Percentiles rank a stretch among this genome's conserved stretches.
Conservation (phyloP, 495 filamentous ascomycete species). For the Hapsidospora chrysogenum region DNA sequence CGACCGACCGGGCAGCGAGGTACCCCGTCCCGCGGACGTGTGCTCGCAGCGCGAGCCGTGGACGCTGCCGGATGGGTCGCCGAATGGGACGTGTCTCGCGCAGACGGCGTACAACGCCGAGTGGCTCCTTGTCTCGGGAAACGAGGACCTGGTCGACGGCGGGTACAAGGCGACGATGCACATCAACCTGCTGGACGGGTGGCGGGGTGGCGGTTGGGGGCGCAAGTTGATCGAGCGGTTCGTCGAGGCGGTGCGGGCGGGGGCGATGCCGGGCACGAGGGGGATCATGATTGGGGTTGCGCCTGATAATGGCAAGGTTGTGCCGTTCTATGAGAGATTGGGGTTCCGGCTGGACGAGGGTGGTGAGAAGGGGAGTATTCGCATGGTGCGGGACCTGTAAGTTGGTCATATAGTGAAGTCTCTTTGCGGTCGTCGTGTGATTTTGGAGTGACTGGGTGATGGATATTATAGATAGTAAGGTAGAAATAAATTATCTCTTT, state of each 20-base stretch:
- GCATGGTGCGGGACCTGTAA: conserved; percentile 20
- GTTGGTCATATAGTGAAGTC: no score
- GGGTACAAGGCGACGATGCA: conserved; percentile 22
- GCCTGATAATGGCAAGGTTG: conserved; percentile 24
- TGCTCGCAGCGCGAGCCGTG: conserved; percentile 9
- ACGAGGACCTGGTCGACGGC: conserved; percentile 12
- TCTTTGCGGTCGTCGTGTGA: background rate
- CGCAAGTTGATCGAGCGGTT: conserved; percentile 18
- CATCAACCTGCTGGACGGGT: conserved; percentile 20
- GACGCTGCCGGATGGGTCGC: conserved; percentile 2
- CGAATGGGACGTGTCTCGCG: conserved; percentile 12
- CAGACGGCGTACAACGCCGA: conserved; percentile 18
- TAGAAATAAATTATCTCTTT: background rate
- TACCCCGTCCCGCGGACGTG: conserved; percentile 9
- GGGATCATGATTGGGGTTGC: conserved; percentile 20
- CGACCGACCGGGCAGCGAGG: conserved; percentile 2
- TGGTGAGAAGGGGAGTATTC: conserved; percentile 15
- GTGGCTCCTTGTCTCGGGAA: conserved; percentile 15
- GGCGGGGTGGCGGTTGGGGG: conserved; percentile 20
- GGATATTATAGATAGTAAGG: background rate
- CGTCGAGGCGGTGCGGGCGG: conserved; percentile 7
- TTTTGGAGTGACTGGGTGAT: background rate
- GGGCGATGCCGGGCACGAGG: conserved; percentile 10
- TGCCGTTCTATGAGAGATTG: conserved; percentile 23
- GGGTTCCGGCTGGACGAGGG: conserved; percentile 19